Percentiles rank a stretch among this genome's conserved stretches.
Conservation (phyloP, 2,329 filamentous ascomycete genomes). For the Phialocephala sp. region DNA sequence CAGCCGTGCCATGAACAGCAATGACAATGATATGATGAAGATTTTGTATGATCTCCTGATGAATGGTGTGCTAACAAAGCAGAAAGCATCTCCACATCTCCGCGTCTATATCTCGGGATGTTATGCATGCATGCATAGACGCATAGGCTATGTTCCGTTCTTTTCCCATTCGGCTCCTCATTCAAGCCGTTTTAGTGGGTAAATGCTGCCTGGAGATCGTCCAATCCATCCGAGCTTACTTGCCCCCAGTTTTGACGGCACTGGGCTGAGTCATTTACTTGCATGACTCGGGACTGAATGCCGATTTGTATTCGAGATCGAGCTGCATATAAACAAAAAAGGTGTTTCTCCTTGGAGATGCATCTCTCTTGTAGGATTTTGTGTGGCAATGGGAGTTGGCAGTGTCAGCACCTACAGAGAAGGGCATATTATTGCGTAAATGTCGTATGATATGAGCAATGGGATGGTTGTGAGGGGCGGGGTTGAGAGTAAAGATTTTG, state of each 20-base stretch:
- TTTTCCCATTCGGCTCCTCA: background rate
- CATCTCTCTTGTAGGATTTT: background rate
- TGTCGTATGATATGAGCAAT: background rate
- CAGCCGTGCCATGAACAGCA: too few species aligned
- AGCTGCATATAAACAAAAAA: background rate
- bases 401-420: background rate
- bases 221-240: too few species aligned
- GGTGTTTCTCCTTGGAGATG: slow-evolving; percentile 1
- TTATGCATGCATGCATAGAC: background rate
- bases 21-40: too few species aligned
- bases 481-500: background rate
- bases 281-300: background rate
- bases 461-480: background rate
- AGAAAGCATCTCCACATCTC: background rate
- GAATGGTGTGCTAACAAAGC: background rate
- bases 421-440: background rate
- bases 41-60: background rate
- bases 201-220: too few species aligned
- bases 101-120: slow-evolving; percentile 5
- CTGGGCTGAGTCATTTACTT: too few species aligned
- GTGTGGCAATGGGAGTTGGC: background rate
- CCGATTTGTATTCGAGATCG: background rate
- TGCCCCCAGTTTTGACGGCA: too few species aligned
- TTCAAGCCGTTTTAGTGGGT: background rate
- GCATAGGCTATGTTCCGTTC: background rate